Conservation (phyloP, 306 rosid genomes). For the Phaseolus lunatus region DNA sequence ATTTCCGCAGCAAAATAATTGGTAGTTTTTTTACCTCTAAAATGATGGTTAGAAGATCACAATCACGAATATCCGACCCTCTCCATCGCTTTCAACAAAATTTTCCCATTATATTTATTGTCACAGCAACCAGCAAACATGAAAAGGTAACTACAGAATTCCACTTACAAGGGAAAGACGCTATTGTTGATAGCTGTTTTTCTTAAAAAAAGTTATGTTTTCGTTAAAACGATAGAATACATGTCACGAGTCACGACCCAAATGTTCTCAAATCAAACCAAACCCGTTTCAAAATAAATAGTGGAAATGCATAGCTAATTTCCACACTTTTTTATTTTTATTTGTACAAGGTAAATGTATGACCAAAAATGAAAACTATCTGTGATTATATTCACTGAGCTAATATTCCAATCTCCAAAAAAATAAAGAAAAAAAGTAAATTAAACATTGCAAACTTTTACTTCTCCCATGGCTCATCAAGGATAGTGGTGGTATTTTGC, state of each 20-base stretch:
- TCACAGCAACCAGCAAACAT: neutral
- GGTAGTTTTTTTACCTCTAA: conserved; percentile 12
- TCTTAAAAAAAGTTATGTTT: neutral
- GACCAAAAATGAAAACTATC: conserved; percentile 18
- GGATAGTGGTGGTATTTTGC: conserved; percentile 42
- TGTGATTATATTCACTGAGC: conserved; percentile 28
- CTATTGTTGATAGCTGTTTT: neutral
- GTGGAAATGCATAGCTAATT: conserved; percentile 17
- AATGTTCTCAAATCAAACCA: neutral
- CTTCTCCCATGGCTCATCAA: neutral
- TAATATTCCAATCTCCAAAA: neutral
- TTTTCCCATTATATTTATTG: neutral
- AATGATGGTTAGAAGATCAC: neutral
- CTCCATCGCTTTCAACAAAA: neutral
- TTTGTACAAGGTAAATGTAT: conserved; percentile 2
- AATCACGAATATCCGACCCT: neutral
- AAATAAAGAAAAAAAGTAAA: neutral
- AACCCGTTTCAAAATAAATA: conserved; percentile 4
- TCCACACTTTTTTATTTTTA: conserved; percentile 10
- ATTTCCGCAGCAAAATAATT: neutral
- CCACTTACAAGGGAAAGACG: neutral
- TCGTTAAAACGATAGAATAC: neutral
- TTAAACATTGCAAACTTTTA: neutral
- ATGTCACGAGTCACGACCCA: neutral
- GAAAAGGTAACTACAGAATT: neutral